A percentile compares a stretch with the other conserved stretches of the same genome.
phyloP scores from a whole-genome alignment of 2,329 filamentous ascomycete species.

The Leptodontidium sp. region DNA sequence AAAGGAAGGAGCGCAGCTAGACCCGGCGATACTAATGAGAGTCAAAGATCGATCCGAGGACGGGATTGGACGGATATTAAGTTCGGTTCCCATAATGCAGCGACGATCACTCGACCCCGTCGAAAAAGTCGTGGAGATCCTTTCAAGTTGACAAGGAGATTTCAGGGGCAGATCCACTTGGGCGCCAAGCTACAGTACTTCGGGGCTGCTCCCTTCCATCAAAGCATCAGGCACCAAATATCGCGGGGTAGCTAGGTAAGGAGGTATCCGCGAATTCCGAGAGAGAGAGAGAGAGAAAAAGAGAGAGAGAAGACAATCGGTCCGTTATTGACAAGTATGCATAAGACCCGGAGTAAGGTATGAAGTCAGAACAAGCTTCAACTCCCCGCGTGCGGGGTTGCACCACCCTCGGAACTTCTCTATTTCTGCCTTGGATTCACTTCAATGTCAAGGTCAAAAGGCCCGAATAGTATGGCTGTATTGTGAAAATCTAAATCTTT shows the following conservation, averaged over 20 bases:
- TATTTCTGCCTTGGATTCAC: neutral
- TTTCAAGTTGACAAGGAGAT: too few species aligned
- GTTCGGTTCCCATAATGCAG: neutral
- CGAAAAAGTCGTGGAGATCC: neutral
- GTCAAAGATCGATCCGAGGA: neutral
- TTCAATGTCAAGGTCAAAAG: slow-evolving; percentile 1
- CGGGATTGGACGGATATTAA: neutral
- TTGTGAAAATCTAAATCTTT: neutral
- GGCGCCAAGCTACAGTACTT: neutral
- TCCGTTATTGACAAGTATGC: neutral
- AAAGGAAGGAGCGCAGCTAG: neutral
- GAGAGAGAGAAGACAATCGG: neutral
- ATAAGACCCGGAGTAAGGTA: slow-evolving; percentile 12
- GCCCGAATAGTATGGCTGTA: slow-evolving; percentile 1
- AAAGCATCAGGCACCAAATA: neutral
- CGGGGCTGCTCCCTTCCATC: neutral
- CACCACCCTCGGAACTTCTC: neutral
- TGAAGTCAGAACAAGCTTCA: slow-evolving; percentile 12
- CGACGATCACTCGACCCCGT: neutral
- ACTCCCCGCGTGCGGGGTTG: slow-evolving; percentile 1
- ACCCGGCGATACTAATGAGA: neutral
- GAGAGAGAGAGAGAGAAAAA: neutral
- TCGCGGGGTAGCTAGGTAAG: neutral
- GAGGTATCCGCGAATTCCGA: neutral
- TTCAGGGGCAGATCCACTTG: neutral